Conservation (phyloP, 352 stramenopile species). For the Phytophthora crassamura region DNA sequence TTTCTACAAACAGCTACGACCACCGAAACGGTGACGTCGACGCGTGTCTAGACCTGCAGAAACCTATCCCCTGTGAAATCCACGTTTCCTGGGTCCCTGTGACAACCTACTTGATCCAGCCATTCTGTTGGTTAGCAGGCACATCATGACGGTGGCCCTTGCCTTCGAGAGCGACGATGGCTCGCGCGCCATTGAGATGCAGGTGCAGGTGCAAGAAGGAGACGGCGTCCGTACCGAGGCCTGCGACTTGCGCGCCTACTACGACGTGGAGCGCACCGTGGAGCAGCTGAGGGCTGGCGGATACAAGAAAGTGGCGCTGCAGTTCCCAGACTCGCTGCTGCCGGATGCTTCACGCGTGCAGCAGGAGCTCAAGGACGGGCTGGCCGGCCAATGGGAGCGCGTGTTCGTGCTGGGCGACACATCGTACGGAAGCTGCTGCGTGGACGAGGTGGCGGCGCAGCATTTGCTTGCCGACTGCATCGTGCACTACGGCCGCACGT, state of each 20-base stretch:
- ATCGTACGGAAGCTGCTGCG: slow-evolving; percentile 95
- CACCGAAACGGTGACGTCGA: slow-evolving; percentile 32
- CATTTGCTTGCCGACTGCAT: slow-evolving; percentile 95
- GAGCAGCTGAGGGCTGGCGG: slow-evolving; percentile 62
- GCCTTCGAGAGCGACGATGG: slow-evolving; percentile 87
- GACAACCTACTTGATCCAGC: slow-evolving; percentile 3
- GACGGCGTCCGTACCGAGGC: slow-evolving; percentile 59
- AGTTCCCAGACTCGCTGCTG: slow-evolving; percentile 96
- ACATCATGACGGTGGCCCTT: slow-evolving; percentile 68
- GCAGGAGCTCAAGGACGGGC: slow-evolving; percentile 62
- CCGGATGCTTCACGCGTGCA: slow-evolving; percentile 90
- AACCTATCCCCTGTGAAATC: slow-evolving; percentile 34
- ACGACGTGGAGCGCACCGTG: slow-evolving; percentile 68
- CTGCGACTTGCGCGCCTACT: slow-evolving; percentile 60
- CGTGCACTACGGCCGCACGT: slow-evolving; percentile 96
- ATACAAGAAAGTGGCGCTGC: slow-evolving; percentile 89
- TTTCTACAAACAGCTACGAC: too few species aligned
- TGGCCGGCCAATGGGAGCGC: slow-evolving; percentile 57
- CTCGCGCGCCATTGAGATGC: slow-evolving; percentile 74
- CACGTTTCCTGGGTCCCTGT: slow-evolving; percentile 8
- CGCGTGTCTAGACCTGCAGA: slow-evolving; percentile 15
- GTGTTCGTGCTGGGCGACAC: slow-evolving; percentile 97
- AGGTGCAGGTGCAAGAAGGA: slow-evolving; percentile 58
- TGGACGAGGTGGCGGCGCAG: slow-evolving; percentile 95
- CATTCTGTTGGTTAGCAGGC: slow-evolving; percentile 10